Conservation (phyloP, 768 basidiomycete genomes). For the Guyanaporus albipodus region DNA sequence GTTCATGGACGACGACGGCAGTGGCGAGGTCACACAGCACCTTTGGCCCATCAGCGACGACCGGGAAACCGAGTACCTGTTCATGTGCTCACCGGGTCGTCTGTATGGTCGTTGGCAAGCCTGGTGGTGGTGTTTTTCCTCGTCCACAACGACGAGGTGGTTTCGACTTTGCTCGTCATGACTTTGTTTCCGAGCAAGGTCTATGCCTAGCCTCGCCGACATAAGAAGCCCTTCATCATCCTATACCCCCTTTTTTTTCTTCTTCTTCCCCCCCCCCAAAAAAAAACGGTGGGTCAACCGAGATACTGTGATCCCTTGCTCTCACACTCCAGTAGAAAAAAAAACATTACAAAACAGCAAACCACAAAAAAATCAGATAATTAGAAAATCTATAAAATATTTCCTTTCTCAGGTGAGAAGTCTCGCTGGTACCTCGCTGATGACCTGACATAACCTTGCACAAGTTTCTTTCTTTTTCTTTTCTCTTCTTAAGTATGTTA, state of each 20-base stretch:
- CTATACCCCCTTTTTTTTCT: constrained; percentile 6
- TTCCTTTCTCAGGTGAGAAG: too few relatives aligned
- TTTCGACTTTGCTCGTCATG: too few relatives aligned
- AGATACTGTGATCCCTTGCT: neutral
- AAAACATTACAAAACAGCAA: neutral
- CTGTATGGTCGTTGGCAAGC: neutral
- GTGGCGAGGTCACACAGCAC: neutral
- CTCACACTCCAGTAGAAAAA: neutral
- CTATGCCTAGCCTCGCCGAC: neutral
- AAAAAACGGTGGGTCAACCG: neutral
- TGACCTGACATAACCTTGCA: neutral
- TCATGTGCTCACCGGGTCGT: neutral
- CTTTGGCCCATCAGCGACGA: neutral
- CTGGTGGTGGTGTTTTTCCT: neutral
- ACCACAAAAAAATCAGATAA: neutral
- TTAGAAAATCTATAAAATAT: neutral
- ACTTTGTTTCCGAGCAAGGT: neutral
- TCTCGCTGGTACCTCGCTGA: too few relatives aligned
- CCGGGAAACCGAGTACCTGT: neutral
- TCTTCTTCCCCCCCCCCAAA: neutral
- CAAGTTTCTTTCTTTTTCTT: neutral
- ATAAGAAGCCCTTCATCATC: constrained; percentile 1
- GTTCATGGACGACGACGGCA: too few relatives aligned
- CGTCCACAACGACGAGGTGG: neutral
- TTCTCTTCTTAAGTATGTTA: neutral